Percentiles rank a stretch among this genome's conserved stretches.
phyloP scores from a whole-genome alignment of 257 asterid species.

The Anisodus acutangulus region DNA sequence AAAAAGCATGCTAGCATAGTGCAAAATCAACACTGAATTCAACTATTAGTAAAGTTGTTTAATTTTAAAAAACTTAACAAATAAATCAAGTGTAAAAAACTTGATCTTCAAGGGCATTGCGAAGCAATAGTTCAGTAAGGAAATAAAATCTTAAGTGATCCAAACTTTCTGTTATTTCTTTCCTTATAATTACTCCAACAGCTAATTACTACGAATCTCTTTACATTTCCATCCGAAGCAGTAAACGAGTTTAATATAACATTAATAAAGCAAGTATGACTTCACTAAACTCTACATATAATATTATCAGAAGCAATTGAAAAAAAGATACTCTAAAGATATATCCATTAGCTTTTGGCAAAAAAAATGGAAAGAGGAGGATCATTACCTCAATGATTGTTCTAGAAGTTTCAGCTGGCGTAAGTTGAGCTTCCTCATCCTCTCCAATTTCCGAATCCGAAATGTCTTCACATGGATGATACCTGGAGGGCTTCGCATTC shows the following conservation, averaged over 20 bases:
- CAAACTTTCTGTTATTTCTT: background rate
- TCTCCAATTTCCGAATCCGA: constrained; percentile 59
- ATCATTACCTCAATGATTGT: constrained; percentile 75
- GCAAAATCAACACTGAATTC: constrained; percentile 35
- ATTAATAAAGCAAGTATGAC: background rate
- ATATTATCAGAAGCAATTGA: background rate
- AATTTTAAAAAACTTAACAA: background rate
- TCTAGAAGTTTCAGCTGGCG: constrained; percentile 82
- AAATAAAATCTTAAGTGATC: background rate
- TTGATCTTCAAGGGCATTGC: background rate
- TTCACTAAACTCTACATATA: no score
- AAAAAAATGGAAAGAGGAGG: background rate
- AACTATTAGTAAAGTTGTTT: background rate
- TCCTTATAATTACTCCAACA: background rate
- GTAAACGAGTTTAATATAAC: background rate
- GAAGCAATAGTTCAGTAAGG: background rate
- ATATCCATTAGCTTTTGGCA: background rate
- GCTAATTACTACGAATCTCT: background rate
- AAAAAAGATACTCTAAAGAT: background rate
- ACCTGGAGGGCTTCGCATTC: constrained; percentile 89
- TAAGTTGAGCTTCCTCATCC: constrained; percentile 60
- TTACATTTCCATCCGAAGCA: background rate
- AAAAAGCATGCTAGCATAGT: background rate
- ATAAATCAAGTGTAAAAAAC: background rate
- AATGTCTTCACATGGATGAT: constrained; percentile 95